Evolutionary conservation across 2,329 filamentous ascomycete genomes (phyloP).

Genomic region (Tolypocladium amazonense): DNA sequence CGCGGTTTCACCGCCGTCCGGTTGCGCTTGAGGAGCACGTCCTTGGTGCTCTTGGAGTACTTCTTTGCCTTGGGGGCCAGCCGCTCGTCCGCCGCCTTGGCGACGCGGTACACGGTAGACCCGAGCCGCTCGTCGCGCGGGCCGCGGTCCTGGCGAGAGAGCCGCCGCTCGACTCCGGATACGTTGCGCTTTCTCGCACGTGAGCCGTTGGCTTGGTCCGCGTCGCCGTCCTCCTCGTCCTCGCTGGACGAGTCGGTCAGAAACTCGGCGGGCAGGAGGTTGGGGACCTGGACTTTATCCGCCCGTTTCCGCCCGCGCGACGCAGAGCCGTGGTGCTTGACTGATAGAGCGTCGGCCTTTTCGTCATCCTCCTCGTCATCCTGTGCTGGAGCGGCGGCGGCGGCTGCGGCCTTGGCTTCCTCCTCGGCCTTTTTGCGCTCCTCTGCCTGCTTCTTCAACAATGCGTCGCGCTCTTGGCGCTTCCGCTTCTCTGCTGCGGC

Average conservation of each 20-base stretch:
- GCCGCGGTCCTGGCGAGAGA: conserved; percentile 25
- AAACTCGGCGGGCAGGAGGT: conserved; percentile 41
- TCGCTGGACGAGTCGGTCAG: conserved; percentile 41
- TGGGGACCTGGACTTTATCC: conserved; percentile 27
- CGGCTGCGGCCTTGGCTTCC: conserved; percentile 12
- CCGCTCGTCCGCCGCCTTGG: conserved; percentile 29
- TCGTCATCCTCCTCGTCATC: conserved; percentile 6
- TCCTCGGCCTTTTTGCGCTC: conserved; percentile 30
- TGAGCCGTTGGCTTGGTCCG: conserved; percentile 1
- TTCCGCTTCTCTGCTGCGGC: conserved; percentile 41
- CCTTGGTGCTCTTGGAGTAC: conserved; percentile 29
- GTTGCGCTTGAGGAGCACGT: conserved; percentile 33
- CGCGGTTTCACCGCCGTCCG: conserved; percentile 24
- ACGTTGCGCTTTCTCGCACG: conserved; percentile 34
- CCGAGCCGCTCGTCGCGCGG: conserved; percentile 39
- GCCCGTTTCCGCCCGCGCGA: conserved; percentile 12
- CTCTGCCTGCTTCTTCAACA: conserved; percentile 44
- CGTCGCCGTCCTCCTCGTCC: conserved; percentile 15
- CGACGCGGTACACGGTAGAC: conserved; percentile 42
- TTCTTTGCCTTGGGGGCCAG: conserved; percentile 38
- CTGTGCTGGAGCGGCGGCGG: conserved; percentile 9
- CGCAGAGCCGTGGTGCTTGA: neutral
- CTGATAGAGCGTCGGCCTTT: neutral
- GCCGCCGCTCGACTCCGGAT: conserved; percentile 24
- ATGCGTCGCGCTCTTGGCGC: conserved; percentile 42